Evolutionary conservation across 352 stramenopile genomes (phyloP).

Genomic region (Globisporangium rhizosaccharum): DNA sequence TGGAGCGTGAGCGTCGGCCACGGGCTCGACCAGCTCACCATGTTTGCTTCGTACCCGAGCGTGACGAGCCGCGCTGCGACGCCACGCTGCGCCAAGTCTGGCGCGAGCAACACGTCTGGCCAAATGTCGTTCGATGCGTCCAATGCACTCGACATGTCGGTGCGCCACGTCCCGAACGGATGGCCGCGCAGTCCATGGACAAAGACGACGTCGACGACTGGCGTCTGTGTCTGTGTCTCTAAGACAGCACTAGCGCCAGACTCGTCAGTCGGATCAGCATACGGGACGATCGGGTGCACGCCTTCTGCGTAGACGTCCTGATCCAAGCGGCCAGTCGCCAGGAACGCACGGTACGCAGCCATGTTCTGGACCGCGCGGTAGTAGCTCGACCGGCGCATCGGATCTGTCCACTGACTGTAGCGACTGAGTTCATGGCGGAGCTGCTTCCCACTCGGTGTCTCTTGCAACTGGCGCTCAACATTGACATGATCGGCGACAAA

Average conservation of each 20-base stretch:
- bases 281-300: slow-evolving; percentile 67
- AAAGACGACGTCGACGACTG: slow-evolving; percentile 69
- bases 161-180: slow-evolving; percentile 79
- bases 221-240: not conserved
- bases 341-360: slow-evolving; percentile 43
- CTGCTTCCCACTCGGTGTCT: slow-evolving; percentile 34
- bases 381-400: slow-evolving; percentile 71
- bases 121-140: slow-evolving; percentile 62
- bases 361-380: slow-evolving; percentile 71
- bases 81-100: slow-evolving; percentile 37
- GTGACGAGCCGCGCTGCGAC: slow-evolving; percentile 61
- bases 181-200: slow-evolving; percentile 80
- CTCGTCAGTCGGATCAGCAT: not conserved
- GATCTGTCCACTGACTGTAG: slow-evolving; percentile 44
- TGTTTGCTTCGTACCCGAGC: slow-evolving; percentile 73
- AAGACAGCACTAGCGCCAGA: not conserved
- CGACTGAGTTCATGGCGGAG: slow-evolving; percentile 32
- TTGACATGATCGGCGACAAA: slow-evolving; percentile 45
- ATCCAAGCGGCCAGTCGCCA: slow-evolving; percentile 22
- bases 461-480: slow-evolving; percentile 40
- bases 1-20: slow-evolving; percentile 81
- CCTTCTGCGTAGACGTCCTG: slow-evolving; percentile 70
- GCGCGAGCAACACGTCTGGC: slow-evolving; percentile 63
- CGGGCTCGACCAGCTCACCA: slow-evolving; percentile 82
- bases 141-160: slow-evolving; percentile 57